Evolutionary conservation across 495 filamentous ascomycete species (phyloP).

Genomic region (Tuber brumale): DNA sequence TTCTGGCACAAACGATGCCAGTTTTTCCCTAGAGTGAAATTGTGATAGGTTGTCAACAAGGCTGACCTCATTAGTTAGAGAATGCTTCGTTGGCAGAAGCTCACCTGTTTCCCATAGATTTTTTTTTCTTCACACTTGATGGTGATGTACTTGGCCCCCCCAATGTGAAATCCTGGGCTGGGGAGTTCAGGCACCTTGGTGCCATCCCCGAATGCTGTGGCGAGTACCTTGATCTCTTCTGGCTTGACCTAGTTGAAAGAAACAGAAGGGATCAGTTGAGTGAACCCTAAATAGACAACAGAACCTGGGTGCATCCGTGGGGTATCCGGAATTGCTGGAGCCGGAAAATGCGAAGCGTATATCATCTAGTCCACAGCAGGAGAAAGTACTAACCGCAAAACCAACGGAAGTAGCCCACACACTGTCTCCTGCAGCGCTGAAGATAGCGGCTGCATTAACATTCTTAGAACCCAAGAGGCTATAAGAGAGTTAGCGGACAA

Average conservation of each 20-base stretch:
- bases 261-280: slow-evolving; percentile 5
- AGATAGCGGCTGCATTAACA: slow-evolving; percentile 81
- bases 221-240: slow-evolving; percentile 55
- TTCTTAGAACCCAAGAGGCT: slow-evolving; percentile 80
- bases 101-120: slow-evolving; percentile 80
- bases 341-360: not conserved
- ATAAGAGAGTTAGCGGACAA: slow-evolving; percentile 10
- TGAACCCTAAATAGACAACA: not conserved
- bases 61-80: not conserved
- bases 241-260: slow-evolving; percentile 48
- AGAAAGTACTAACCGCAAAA: slow-evolving; percentile 59
- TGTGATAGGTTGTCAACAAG: not conserved
- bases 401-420: slow-evolving; percentile 67
- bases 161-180: slow-evolving; percentile 61
- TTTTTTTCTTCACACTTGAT: slow-evolving; percentile 67
- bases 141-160: slow-evolving; percentile 61
- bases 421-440: slow-evolving; percentile 71
- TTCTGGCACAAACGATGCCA: slow-evolving; percentile 73
- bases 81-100: not conserved
- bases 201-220: slow-evolving; percentile 48
- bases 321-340: not conserved
- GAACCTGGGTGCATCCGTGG: slow-evolving; percentile 1
- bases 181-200: slow-evolving; percentile 49
- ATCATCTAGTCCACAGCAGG: slow-evolving; percentile 11
- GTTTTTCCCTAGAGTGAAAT: slow-evolving; percentile 60